Evolutionary conservation across 1,284 basidiomycete species (phyloP), one percentile per base, ranked within the genome.

Genomic region (Malassezia restricta): DNA sequence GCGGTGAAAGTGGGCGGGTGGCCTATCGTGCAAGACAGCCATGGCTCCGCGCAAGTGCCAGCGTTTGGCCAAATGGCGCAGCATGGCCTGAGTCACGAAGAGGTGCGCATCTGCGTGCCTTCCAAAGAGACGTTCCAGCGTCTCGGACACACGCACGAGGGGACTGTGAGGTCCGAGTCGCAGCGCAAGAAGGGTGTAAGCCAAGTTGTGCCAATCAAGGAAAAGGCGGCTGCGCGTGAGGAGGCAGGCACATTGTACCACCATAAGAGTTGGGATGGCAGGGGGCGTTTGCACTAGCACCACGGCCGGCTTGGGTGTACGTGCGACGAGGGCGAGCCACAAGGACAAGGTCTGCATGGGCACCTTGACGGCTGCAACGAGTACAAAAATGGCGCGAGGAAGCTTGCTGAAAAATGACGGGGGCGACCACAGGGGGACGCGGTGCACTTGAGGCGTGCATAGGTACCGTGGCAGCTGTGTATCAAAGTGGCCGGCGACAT

Each of bases 171-270:
- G 55, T 0, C 88, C 86, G 7, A 92, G 75, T 58, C 83, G 83
- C 55, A 98, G 76, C 0, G 85, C 86, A 31, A 99, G 79, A 46
- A 98, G 90, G 52, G 84, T 95, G 71, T 89, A 92, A 6, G 90
- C 91, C 8, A 92, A 81, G 73, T 99, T 99, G 74, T 99, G 94
- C 94, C 94, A 99, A 75, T 99, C 94, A 57, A 98, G 92, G 51
- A 98, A 85, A 55, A 98, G 78, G 64, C 86, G 86, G 57, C 83
- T 84, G 1, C 84, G 82, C 14, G 82, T 79, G 5, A 87, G 66
- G 6, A 56, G 29, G 20, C 80, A 80, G 0, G 85, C 82, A 37
- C 89, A 72, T 76, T 86, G 85, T 1, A 88, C 87, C 8, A 98
- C 76, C 2, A 83, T 81, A 11, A 99, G 80, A 0, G 92, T 92